Conservation (phyloP, 345 rosid genomes). For the Cardamine occulta region DNA sequence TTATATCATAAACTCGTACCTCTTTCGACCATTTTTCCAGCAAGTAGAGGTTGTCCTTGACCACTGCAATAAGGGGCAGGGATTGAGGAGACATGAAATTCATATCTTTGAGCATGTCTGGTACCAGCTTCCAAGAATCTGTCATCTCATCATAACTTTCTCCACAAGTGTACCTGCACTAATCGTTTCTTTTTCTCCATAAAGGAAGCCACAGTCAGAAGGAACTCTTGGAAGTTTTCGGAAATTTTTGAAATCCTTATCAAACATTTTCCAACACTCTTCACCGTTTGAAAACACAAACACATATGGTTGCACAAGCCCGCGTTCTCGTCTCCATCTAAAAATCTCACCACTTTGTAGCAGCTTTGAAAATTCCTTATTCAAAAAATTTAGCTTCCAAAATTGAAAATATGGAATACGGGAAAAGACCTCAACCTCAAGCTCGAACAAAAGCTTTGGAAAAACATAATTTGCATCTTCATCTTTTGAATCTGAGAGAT, state of each 20-base stretch:
- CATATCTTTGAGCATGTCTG: constrained; percentile 52
- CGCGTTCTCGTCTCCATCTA: constrained; percentile 56
- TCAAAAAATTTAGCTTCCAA: constrained; percentile 58
- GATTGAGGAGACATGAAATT: constrained; percentile 50
- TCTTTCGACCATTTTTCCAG: constrained; percentile 59
- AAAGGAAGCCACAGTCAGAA: constrained; percentile 53
- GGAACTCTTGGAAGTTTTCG: constrained; percentile 62
- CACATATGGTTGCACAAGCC: constrained; percentile 62
- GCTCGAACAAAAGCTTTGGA: constrained; percentile 59
- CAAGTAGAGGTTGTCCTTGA: constrained; percentile 62
- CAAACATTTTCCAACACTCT: constrained; percentile 33
- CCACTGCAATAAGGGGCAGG: constrained; percentile 67
- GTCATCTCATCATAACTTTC: constrained; percentile 41
- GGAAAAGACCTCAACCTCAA: constrained; percentile 59
- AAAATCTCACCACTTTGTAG: constrained; percentile 65
- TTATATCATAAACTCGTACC: constrained; percentile 56
- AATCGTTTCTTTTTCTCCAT: constrained; percentile 69
- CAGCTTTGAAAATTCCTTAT: constrained; percentile 52
- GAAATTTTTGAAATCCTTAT: constrained; percentile 49
- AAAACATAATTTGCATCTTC: constrained; percentile 62
- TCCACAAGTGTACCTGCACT: constrained; percentile 61
- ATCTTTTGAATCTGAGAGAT: background rate
- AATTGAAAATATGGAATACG: constrained; percentile 59
- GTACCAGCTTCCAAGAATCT: constrained; percentile 57
- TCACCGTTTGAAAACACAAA: constrained; percentile 64